Conservation (phyloP, 176 grass and related monocot genomes). For the Raddia distichophylla region DNA sequence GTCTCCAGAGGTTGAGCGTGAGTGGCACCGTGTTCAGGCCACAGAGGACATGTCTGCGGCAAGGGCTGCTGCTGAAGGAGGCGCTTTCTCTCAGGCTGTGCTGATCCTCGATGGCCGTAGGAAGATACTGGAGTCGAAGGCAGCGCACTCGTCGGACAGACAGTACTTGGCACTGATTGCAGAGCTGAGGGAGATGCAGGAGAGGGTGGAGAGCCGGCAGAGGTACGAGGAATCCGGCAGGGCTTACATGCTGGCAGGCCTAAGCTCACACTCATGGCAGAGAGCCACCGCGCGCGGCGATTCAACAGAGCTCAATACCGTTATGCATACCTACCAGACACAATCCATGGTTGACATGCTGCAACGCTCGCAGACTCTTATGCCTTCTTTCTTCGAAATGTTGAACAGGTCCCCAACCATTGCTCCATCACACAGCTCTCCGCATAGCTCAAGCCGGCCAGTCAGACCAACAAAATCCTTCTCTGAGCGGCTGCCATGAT, state of each 20-base stretch:
- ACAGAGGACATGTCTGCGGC: constrained; percentile 79
- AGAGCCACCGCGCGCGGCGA: constrained; percentile 81
- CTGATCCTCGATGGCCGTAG: constrained; percentile 64
- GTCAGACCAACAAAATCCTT: constrained; percentile 42
- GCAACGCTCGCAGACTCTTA: constrained; percentile 72
- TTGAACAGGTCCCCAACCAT: constrained; percentile 42
- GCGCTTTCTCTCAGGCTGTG: constrained; percentile 59
- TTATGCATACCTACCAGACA: constrained; percentile 76
- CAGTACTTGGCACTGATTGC: constrained; percentile 64
- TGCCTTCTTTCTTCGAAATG: constrained; percentile 19
- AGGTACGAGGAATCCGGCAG: constrained; percentile 83
- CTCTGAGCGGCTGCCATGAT: constrained; percentile 29
- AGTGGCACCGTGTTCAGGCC: constrained; percentile 70
- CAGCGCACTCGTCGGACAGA: constrained; percentile 49
- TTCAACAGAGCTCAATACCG: constrained; percentile 60
- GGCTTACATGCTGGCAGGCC: constrained; percentile 74
- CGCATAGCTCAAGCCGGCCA: constrained; percentile 4
- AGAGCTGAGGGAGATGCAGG: constrained; percentile 86
- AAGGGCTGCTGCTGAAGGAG: constrained; percentile 58
- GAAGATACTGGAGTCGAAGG: constrained; percentile 49
- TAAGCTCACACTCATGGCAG: constrained; percentile 89
- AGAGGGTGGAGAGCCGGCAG: constrained; percentile 67
- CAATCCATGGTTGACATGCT: constrained; percentile 94
- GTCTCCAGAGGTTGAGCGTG: constrained; percentile 73
- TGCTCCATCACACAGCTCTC: constrained; percentile 38